A percentile compares a stretch with the other conserved stretches of the same genome.
Evolutionary conservation across 2,329 filamentous ascomycete genomes (phyloP).

Genomic region (Diplodia intermedia): DNA sequence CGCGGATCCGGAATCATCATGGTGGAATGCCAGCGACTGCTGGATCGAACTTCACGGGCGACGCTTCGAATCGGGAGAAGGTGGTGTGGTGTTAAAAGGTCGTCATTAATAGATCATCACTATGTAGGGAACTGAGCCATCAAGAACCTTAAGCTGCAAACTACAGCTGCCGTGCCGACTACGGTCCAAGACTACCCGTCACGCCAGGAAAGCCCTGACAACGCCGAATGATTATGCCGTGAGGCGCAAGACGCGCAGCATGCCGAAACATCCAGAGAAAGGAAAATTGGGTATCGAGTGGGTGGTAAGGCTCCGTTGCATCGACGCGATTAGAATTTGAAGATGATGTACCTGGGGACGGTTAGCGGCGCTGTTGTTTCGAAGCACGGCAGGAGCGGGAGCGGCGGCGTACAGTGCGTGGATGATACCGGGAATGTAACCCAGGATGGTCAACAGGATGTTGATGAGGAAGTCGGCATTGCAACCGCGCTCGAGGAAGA

Average conservation of each 20-base stretch:
- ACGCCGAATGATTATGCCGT: conserved; percentile 31
- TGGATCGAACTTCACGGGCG: neutral
- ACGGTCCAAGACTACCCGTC: conserved; percentile 24
- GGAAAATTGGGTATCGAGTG: conserved; percentile 48
- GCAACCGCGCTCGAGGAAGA: conserved; percentile 93
- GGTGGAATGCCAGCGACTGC: neutral
- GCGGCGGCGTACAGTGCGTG: conserved; percentile 78
- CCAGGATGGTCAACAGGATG: conserved; percentile 74
- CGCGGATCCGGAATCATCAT: neutral
- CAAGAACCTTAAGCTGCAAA: conserved; percentile 23
- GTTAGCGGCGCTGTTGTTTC: neutral
- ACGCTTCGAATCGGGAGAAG: neutral
- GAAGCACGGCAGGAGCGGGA: neutral
- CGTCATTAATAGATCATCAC: conserved; percentile 31
- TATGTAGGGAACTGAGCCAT: conserved; percentile 28
- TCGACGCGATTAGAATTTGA: conserved; percentile 73
- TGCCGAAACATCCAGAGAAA: conserved; percentile 26
- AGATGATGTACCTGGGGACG: conserved; percentile 74
- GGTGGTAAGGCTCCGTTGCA: neutral
- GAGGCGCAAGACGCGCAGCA: conserved; percentile 18
- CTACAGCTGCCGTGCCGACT: conserved; percentile 24
- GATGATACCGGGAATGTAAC: conserved; percentile 79
- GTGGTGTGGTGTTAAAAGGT: neutral
- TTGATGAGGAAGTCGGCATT: conserved; percentile 89
- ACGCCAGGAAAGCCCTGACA: conserved; percentile 18